These are phyloP conservation scores for Fusarium globosum DNA, from an alignment of 2,329 filamentous ascomycete species.

Conservation along the genomic window DNA sequence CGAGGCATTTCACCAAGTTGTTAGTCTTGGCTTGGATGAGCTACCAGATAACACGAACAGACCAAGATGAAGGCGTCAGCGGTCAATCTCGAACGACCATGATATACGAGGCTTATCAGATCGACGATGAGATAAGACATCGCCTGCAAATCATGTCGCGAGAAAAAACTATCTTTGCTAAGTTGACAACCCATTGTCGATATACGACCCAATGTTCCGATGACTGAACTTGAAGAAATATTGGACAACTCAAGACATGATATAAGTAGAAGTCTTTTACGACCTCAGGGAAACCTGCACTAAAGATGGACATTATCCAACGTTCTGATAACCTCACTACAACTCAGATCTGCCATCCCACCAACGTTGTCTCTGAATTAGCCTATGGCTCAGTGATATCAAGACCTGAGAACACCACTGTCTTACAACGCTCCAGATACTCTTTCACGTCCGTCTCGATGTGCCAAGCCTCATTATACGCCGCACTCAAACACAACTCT, in stretches of 20 bases:
- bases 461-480: constrained; percentile 59
- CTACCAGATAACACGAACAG: background rate
- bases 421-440: constrained; percentile 40
- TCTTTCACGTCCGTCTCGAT: constrained; percentile 22
- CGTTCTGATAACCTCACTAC: too few species aligned
- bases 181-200: too few species aligned
- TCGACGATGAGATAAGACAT: background rate
- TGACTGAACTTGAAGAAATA: background rate
- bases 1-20: background rate
- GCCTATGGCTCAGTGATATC: background rate
- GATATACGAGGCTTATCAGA: background rate
- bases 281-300: background rate
- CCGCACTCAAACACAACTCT: constrained; percentile 52
- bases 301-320: background rate
- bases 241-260: rapidly evolving
- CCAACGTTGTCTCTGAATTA: too few species aligned
- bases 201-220: too few species aligned
- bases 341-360: background rate
- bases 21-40: too few species aligned
- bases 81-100: rapidly evolving
- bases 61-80: background rate
- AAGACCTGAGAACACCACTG: constrained; percentile 5
- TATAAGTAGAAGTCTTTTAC: too few species aligned
- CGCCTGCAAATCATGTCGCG: too few species aligned
- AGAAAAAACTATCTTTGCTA: too few species aligned